Base-by-base conservation (phyloP, 768 basidiomycete genomes). In the Rhodotorula kratochvilovae region DNA sequence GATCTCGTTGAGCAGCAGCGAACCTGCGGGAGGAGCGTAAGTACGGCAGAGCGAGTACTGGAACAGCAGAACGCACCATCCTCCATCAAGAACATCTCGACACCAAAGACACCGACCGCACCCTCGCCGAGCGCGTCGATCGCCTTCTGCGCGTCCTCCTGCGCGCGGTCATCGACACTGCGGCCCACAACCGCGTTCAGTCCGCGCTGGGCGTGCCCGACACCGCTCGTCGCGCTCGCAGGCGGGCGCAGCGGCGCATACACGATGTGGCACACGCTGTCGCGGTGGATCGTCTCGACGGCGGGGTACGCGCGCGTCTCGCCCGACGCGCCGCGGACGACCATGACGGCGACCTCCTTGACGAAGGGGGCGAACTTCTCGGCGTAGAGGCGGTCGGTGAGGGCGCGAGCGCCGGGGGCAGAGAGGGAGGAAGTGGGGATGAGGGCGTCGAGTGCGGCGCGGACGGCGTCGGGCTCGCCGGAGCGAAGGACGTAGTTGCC, bases 281-380 rank as follows among this genome's bases (percentile, higher is more conserved):
- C 86, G 81, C 90, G 90, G 81, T 98, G 96, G 13, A 97, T 83
- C 0, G 96, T 98, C 81, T 99, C 93, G 23, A 97, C 96, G 11
- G 86, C 87, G 21, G 94, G 92, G 78, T 99, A 98, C 10, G 90
- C 90, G 55, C 81, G 79, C 5, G 93, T 87, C 63, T 90, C 85
- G 6, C 92, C 95, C 25, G 81, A 80, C 12, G 83, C 83, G 25
- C 89, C 87, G 45, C 91, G 87, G 4, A 96, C 94, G 19, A 98
- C 96, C 90, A 99, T 96, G 46, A 98, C 92, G 0, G 96, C 93
- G 45, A 97, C 88, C 80, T 98, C 96, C 76, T 88, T 89, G 23
- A 82, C 81, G 78, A 98, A 98, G 0, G 88, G 86, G 0, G 93
- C 90, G 89, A 91, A 96, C 77, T 89, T 90, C 80, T 99, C 96